phyloP scores from a whole-genome alignment of 257 asterid species.

The Penstemon davidsonii region DNA sequence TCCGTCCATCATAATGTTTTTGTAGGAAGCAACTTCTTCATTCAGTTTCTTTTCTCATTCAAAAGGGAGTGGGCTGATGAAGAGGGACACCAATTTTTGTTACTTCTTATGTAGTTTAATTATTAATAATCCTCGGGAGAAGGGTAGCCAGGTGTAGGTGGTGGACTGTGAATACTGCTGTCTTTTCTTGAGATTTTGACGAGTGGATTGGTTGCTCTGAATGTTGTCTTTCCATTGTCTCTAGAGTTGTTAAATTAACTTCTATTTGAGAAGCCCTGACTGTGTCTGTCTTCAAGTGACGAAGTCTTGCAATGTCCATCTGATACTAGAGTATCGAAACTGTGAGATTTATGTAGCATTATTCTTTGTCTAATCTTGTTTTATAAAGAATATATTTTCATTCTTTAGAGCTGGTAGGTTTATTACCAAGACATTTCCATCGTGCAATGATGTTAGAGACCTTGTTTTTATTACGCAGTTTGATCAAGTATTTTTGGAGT shows the following conservation, averaged over 20 bases:
- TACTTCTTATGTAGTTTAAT: neutral
- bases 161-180: neutral
- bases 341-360: neutral
- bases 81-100: constrained; percentile 13
- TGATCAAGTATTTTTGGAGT: neutral
- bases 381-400: neutral
- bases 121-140: neutral
- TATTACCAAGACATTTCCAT: neutral
- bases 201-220: neutral
- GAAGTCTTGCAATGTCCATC: neutral
- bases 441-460: neutral
- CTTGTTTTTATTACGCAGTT: neutral
- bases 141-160: neutral
- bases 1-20: neutral
- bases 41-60: constrained; percentile 17
- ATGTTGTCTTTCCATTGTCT: neutral
- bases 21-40: constrained; percentile 14
- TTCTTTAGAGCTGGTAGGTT: neutral
- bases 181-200: neutral
- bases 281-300: neutral
- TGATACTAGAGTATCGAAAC: neutral
- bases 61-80: constrained; percentile 17
- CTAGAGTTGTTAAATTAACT: neutral
- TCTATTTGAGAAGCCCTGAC: neutral
- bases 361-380: neutral